phyloP scores from a whole-genome alignment of 2,329 filamentous ascomycete genomes.

The Talaromyces rugulosus region DNA sequence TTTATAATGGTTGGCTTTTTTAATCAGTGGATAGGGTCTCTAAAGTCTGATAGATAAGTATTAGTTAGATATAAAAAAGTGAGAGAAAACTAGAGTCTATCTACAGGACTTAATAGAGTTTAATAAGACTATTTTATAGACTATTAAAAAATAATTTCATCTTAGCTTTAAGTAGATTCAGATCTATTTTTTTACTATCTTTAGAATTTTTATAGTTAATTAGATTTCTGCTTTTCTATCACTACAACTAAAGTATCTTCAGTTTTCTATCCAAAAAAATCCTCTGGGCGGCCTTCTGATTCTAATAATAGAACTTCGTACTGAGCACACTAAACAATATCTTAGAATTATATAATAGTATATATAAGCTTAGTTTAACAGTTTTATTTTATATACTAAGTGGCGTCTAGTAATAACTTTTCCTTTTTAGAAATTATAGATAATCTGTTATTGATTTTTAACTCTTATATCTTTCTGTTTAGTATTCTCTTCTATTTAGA shows the following conservation, averaged over 20 bases:
- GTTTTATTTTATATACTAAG: neutral
- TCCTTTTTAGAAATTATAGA: constrained; percentile 7
- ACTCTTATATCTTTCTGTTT: constrained; percentile 5
- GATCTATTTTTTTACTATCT: constrained; percentile 14
- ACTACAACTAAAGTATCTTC: constrained; percentile 16
- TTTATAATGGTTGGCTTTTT: too few species aligned
- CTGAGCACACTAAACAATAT: constrained; percentile 3
- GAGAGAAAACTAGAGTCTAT: constrained; percentile 17
- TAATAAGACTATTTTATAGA: constrained; percentile 19
- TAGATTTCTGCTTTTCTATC: constrained; percentile 12
- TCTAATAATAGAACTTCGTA: constrained; percentile 3
- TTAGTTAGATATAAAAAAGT: constrained; percentile 1
- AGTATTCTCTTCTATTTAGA: neutral
- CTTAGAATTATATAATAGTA: constrained; percentile 4
- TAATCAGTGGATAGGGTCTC: neutral
- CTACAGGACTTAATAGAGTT: constrained; percentile 20
- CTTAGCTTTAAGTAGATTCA: constrained; percentile 19
- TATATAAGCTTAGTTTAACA: neutral
- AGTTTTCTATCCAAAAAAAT: constrained; percentile 13
- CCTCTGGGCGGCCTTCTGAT: constrained; percentile 14
- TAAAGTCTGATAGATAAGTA: neutral
- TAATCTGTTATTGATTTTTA: constrained; percentile 6
- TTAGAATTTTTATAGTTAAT: constrained; percentile 20
- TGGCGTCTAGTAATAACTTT: constrained; percentile 2
- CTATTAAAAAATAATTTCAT: constrained; percentile 18